phyloP scores from a whole-genome alignment of 139 green algal species.

The Closterium sp. region DNA sequence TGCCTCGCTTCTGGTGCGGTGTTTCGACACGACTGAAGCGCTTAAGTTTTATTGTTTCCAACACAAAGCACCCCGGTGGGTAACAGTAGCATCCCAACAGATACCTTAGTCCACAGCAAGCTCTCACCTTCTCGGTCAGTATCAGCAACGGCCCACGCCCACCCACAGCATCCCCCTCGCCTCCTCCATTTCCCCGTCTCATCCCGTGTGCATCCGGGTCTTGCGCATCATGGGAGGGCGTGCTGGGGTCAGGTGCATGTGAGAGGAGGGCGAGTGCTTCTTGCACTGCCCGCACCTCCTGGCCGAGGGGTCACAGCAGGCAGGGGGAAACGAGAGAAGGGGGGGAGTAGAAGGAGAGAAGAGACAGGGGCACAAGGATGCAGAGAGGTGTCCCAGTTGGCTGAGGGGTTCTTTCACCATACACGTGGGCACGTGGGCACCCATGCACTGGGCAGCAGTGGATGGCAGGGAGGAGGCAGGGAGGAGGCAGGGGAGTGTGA shows the following conservation, averaged over 20 bases:
- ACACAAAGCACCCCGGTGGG: not conserved
- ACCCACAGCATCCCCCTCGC: not conserved
- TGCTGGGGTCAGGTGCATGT: not conserved
- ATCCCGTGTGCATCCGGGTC: not conserved
- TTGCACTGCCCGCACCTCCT: not conserved
- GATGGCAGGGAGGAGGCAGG: not conserved
- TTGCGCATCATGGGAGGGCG: too few relatives aligned
- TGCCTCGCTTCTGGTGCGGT: too few relatives aligned
- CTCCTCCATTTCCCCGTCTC: not conserved
- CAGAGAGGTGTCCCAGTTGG: too few relatives aligned
- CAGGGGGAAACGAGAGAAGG: not conserved
- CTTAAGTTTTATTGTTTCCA: too few relatives aligned
- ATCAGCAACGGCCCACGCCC: not conserved
- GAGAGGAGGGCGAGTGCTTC: not conserved
- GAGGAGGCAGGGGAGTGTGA: not conserved
- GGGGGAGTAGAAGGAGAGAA: not conserved
- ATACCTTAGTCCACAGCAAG: not conserved
- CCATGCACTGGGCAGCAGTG: not conserved
- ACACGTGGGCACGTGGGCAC: too few relatives aligned
- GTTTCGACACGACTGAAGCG: too few relatives aligned
- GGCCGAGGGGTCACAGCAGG: not conserved
- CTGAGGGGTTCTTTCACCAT: too few relatives aligned
- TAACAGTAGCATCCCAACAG: not conserved
- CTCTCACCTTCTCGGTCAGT: not conserved
- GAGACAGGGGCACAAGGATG: too few relatives aligned